These are phyloP conservation scores for Umbelopsis sp. DNA, from an alignment of 371 early-diverging fungal genomes.

Conservation along the genomic window DNA sequence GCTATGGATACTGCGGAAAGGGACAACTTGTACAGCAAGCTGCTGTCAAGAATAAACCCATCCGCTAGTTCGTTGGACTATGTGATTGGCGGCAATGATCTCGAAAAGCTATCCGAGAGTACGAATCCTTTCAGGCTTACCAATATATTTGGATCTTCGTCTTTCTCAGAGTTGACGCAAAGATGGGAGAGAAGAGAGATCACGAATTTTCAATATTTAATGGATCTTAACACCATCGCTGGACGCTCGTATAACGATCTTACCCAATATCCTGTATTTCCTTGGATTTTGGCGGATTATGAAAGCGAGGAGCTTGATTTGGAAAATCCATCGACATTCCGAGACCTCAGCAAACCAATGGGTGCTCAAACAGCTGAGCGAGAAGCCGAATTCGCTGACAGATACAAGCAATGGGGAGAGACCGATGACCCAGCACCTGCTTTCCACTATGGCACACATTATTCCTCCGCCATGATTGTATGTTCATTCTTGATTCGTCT, in stretches of 20 bases:
- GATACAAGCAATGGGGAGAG: slow-evolving; percentile 73
- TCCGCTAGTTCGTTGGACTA: slow-evolving; percentile 47
- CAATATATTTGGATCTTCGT: slow-evolving; percentile 69
- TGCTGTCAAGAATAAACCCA: slow-evolving; percentile 60
- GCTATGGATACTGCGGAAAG: slow-evolving; percentile 61
- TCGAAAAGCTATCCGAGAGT: slow-evolving; percentile 32
- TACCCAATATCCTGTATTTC: slow-evolving; percentile 76
- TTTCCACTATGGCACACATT: slow-evolving; percentile 92
- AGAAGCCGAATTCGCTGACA: slow-evolving; percentile 62
- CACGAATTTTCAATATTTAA: slow-evolving; percentile 86
- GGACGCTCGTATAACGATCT: slow-evolving; percentile 75
- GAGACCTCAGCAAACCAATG: slow-evolving; percentile 86
- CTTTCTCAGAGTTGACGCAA: slow-evolving; percentile 67
- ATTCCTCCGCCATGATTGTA: slow-evolving; percentile 86
- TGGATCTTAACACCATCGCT: slow-evolving; percentile 86
- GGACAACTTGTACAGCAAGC: slow-evolving; percentile 70
- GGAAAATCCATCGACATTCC: slow-evolving; percentile 67
- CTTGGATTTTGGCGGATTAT: slow-evolving; percentile 79
- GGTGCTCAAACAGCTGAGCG: slow-evolving; percentile 78
- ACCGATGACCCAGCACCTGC: slow-evolving; percentile 71
- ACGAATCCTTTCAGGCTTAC: slow-evolving; percentile 53
- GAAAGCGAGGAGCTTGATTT: slow-evolving; percentile 72
- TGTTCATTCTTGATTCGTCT: slow-evolving; percentile 83
- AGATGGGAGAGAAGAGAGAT: slow-evolving; percentile 81
- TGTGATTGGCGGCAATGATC: slow-evolving; percentile 48